Evolutionary conservation across 768 basidiomycete genomes (phyloP).

Genomic region (Pleurotus citrinopileatus): DNA sequence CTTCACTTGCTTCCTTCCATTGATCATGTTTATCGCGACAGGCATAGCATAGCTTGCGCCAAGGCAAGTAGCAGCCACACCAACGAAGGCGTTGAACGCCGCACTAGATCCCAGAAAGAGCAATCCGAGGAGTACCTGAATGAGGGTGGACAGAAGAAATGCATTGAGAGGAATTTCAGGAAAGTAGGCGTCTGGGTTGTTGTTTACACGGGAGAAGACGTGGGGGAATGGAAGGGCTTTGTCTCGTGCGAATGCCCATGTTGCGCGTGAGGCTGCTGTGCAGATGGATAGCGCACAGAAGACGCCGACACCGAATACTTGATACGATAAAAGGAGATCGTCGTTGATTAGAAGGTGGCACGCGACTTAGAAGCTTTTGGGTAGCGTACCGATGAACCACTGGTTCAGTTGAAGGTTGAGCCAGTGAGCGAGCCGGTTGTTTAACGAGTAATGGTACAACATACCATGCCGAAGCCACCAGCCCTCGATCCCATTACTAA

Average conservation of each 20-base stretch:
- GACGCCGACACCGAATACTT: conserved; percentile 52
- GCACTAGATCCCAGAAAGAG: conserved; percentile 61
- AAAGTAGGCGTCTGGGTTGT: conserved; percentile 23
- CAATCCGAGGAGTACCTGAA: conserved; percentile 59
- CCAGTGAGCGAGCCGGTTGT: no score
- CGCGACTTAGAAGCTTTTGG: no score
- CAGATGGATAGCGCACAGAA: conserved; percentile 68
- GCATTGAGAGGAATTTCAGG: conserved; percentile 58
- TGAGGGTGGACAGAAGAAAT: conserved; percentile 51
- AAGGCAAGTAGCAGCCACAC: conserved; percentile 64
- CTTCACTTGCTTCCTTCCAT: conserved; percentile 39
- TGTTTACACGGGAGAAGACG: conserved; percentile 45
- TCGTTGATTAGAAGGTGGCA: no score
- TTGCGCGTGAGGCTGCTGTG: conserved; percentile 65
- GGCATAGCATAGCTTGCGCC: conserved; percentile 65
- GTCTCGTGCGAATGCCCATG: conserved; percentile 72
- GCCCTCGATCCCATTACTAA: conserved; percentile 58
- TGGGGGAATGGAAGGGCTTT: conserved; percentile 55
- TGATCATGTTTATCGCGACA: conserved; percentile 47
- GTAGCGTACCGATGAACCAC: conserved; percentile 45
- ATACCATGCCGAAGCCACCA: conserved; percentile 63
- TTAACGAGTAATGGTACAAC: neutral
- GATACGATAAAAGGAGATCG: conserved; percentile 2
- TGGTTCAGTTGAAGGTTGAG: conserved; percentile 9
- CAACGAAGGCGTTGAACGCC: conserved; percentile 68